phyloP scores from a whole-genome alignment of 176 grass and related monocot species.

The Canna indica region DNA sequence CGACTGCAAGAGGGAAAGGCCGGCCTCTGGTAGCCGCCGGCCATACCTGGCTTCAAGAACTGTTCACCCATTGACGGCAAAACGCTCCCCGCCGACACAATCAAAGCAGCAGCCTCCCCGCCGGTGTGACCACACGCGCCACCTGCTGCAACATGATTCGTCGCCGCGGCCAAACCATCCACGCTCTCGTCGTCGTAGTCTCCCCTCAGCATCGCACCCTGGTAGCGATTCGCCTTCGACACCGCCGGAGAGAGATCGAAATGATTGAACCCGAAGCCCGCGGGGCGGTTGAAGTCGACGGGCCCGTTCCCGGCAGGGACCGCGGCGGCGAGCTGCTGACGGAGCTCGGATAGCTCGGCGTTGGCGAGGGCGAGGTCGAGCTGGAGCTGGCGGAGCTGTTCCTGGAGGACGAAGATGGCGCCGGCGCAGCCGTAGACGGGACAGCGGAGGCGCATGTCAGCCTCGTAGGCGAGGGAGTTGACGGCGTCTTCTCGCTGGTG shows the following conservation, averaged over 20 bases:
- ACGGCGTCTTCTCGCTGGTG: slow-evolving; percentile 90
- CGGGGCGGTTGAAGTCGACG: slow-evolving; percentile 33
- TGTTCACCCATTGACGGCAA: slow-evolving; percentile 23
- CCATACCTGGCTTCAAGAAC: slow-evolving; percentile 65
- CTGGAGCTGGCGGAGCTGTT: slow-evolving; percentile 85
- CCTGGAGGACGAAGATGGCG: slow-evolving; percentile 93
- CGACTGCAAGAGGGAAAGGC: too few relatives aligned
- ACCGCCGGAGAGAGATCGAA: slow-evolving; percentile 11
- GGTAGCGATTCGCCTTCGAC: too few relatives aligned
- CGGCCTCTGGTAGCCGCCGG: slow-evolving; percentile 54
- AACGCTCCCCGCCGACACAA: slow-evolving; percentile 24
- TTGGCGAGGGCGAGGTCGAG: slow-evolving; percentile 63
- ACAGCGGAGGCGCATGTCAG: slow-evolving; percentile 93
- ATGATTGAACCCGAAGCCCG: slow-evolving; percentile 52
- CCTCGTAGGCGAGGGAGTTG: slow-evolving; percentile 96
- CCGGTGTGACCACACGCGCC: slow-evolving; percentile 17
- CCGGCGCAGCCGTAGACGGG: slow-evolving; percentile 96
- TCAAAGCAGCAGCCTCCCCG: neutral
- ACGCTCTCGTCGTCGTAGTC: too few relatives aligned
- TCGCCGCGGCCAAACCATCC: too few relatives aligned
- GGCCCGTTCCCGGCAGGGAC: slow-evolving; percentile 31
- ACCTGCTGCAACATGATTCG: neutral
- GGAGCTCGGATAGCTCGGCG: slow-evolving; percentile 67
- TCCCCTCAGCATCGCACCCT: too few relatives aligned
- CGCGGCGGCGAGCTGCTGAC: slow-evolving; percentile 33